Base-by-base conservation (phyloP, 495 filamentous ascomycete genomes). In the Penicillium macrosclerotiorum region DNA sequence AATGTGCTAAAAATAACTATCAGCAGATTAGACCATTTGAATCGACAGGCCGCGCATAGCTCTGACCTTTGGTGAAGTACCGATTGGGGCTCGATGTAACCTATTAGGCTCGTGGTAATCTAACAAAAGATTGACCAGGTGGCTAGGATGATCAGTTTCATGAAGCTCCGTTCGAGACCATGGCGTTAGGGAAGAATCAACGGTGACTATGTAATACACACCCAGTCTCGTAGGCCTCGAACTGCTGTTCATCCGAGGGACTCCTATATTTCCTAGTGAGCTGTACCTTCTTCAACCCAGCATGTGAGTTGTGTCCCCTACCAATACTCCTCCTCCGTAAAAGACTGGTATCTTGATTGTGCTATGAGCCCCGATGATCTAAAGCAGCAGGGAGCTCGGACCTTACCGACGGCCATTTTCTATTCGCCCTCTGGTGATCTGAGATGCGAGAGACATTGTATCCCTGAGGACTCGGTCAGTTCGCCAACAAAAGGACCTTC, bases 151-250 rank as follows among this genome's bases (percentile, higher is more conserved):
- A 12, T 9, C 13, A 40, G 31, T 37, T 5, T 16, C n/a, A 1
- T 6, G n/a, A 5, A 7, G 11, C n/a, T n/a, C n/a, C n/a, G n/a
- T n/a, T n/a, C n/a, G n/a, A n/a, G n/a, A n/a, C n/a, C n/a, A n/a
- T n/a, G n/a, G n/a, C n/a, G n/a, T n/a, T n/a, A n/a, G n/a, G n/a
- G n/a, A n/a, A n/a, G n/a, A n/a, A n/a, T n/a, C n/a, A n/a, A n/a
- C n/a, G n/a, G n/a, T n/a, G n/a, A n/a, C n/a, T n/a, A n/a, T n/a
- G n/a, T 11, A 5, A 11, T 13, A 11, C 33, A 3, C 42, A 53
- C 49, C 54, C 54, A 9, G 50, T 45, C 25, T 57, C 54, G 29
- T 53, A 57, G 8, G 54, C 46, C 27, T 57, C 49, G 22, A 57
- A 57, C 33, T 49, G 45, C 26, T 45, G 45, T 22, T 57, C 54